Conservation (phyloP, 129 eudicot genomes). For the Deinandra increscens region DNA sequence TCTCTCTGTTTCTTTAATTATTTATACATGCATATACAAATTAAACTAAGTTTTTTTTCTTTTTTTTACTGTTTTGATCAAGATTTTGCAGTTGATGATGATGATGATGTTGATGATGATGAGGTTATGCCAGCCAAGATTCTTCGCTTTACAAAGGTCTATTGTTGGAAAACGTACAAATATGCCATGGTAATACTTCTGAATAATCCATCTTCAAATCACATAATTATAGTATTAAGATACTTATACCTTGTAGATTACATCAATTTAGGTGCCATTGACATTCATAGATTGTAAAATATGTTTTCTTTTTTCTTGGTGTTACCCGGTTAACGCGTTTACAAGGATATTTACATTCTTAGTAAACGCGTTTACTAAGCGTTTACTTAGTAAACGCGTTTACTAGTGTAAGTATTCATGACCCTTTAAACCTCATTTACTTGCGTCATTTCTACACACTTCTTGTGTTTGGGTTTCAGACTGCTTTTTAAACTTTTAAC, state of each 20-base stretch:
- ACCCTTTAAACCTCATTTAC: no score
- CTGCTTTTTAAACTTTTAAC: no score
- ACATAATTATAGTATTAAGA: not conserved
- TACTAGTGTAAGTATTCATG: no score
- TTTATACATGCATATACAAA: not conserved
- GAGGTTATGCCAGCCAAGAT: not conserved
- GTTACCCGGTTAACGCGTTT: no score
- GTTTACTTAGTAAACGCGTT: no score
- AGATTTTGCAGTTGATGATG: constrained; percentile 27
- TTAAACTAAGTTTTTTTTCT: not conserved
- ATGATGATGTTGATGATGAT: not conserved
- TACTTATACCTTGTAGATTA: not conserved
- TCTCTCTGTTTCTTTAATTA: not conserved
- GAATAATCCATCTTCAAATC: not conserved
- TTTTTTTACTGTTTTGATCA: not conserved
- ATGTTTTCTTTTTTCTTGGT: not conserved
- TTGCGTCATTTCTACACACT: no score
- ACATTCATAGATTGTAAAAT: not conserved
- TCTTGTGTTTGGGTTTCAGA: no score
- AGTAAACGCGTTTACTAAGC: no score
- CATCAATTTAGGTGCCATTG: not conserved
- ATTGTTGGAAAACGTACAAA: not conserved
- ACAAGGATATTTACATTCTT: no score
- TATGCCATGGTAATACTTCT: constrained; percentile 17
- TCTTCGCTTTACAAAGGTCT: constrained; percentile 20